These are phyloP conservation scores for Ceratocystis diversiconidia DNA, from an alignment of 2,329 filamentous ascomycete genomes.

Conservation along the genomic window DNA sequence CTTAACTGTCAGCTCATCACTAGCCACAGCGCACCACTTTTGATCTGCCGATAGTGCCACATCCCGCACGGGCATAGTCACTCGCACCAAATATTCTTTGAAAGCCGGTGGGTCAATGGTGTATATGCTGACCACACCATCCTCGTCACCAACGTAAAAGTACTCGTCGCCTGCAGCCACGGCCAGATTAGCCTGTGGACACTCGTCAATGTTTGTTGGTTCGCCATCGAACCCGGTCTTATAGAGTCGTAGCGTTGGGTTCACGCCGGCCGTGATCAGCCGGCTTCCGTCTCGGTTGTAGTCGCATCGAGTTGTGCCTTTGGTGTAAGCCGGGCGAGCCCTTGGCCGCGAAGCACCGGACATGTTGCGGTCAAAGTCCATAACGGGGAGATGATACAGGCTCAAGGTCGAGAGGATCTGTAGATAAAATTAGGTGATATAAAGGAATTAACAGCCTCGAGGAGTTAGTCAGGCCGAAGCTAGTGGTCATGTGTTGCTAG, in stretches of 20 bases:
- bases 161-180: slow-evolving; percentile 65
- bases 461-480: not conserved
- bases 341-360: slow-evolving; percentile 37
- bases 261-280: slow-evolving; percentile 80
- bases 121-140: slow-evolving; percentile 91
- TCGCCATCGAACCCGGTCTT: slow-evolving; percentile 84
- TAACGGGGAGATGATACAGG: not conserved
- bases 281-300: slow-evolving; percentile 82
- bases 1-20: slow-evolving; percentile 86
- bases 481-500: not conserved
- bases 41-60: slow-evolving; percentile 68
- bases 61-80: slow-evolving; percentile 74
- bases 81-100: slow-evolving; percentile 69
- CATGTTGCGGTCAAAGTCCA: slow-evolving; percentile 23
- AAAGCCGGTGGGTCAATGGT: slow-evolving; percentile 56
- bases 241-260: slow-evolving; percentile 88
- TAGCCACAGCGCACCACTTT: slow-evolving; percentile 87
- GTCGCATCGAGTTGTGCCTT: slow-evolving; percentile 70
- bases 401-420: not conserved
- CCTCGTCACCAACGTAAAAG: slow-evolving; percentile 81
- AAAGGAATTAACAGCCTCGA: not conserved
- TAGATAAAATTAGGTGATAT: not conserved
- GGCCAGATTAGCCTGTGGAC: slow-evolving; percentile 69
- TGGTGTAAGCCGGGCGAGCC: slow-evolving; percentile 61
- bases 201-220: slow-evolving; percentile 82